phyloP scores from a whole-genome alignment of 192 early-diverging fungal species.

The Backusella sp. region DNA sequence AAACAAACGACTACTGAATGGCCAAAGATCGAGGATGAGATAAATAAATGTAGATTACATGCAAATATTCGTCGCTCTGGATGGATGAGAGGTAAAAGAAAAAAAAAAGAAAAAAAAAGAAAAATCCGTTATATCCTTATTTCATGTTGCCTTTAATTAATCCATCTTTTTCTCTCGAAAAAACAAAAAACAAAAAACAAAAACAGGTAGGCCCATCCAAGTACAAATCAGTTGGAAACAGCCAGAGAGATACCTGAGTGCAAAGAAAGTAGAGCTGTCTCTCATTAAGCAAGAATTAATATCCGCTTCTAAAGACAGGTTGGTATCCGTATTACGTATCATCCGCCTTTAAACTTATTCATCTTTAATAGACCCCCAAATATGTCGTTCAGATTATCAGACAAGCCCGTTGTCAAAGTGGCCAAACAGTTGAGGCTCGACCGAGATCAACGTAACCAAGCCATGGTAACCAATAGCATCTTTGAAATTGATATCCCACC shows the following conservation, averaged over 20 bases:
- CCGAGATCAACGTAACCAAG: neutral
- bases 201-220: neutral
- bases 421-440: neutral
- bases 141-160: neutral
- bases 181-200: neutral
- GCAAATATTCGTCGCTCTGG: neutral
- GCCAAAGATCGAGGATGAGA: neutral
- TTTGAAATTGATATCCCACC: neutral
- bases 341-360: neutral
- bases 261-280: neutral
- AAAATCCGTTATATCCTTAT: neutral
- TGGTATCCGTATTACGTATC: neutral
- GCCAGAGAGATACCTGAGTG: neutral
- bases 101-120: neutral
- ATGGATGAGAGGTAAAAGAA: conserved; percentile 1
- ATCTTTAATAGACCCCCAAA: neutral
- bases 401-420: neutral
- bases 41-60: neutral
- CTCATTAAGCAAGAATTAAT: neutral
- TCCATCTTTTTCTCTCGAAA: neutral
- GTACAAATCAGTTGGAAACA: neutral
- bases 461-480: neutral
- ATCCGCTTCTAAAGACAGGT: neutral
- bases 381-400: neutral
- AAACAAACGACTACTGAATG: neutral